phyloP scores from a whole-genome alignment of 1,284 basidiomycete species.

The Gymnopus androsaceus region DNA sequence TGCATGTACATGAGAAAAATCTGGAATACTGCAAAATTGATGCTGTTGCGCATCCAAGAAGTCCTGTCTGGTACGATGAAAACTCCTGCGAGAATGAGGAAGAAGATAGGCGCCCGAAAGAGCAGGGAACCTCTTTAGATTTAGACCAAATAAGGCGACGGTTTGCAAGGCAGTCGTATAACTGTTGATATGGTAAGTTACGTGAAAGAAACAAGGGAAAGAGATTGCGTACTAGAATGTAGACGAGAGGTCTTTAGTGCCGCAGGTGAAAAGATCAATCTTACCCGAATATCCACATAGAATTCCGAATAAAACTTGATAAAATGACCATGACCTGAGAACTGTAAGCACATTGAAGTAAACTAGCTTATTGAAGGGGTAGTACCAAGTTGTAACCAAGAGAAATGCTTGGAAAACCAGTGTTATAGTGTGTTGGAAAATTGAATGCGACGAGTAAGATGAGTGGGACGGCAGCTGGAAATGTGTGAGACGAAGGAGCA shows the following conservation, averaged over 20 bases:
- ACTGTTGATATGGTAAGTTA: slow-evolving; percentile 30
- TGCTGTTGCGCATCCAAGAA: slow-evolving; percentile 42
- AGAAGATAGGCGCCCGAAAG: slow-evolving; percentile 48
- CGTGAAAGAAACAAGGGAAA: slow-evolving; percentile 10
- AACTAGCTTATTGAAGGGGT: slow-evolving; percentile 14
- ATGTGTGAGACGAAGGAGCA: background rate
- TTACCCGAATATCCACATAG: slow-evolving; percentile 47
- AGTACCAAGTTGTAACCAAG: slow-evolving; percentile 51
- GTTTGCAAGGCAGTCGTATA: slow-evolving; percentile 67
- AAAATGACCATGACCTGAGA: slow-evolving; percentile 35
- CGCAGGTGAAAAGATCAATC: slow-evolving; percentile 37
- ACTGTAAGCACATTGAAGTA: background rate
- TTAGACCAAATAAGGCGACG: slow-evolving; percentile 67
- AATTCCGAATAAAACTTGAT: slow-evolving; percentile 34
- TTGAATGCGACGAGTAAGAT: slow-evolving; percentile 53
- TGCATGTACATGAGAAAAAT: slow-evolving; percentile 58
- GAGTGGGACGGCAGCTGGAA: slow-evolving; percentile 21
- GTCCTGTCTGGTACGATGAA: slow-evolving; percentile 43
- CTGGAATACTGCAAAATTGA: slow-evolving; percentile 62
- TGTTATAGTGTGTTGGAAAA: slow-evolving; percentile 48
- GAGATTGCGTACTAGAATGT: slow-evolving; percentile 62
- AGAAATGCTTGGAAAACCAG: slow-evolving; percentile 54
- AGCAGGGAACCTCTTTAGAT: slow-evolving; percentile 58
- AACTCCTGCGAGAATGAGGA: slow-evolving; percentile 48
- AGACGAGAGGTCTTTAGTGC: slow-evolving; percentile 52